phyloP scores from a whole-genome alignment of 2,329 filamentous ascomycete species.

The Epichloe gansuensis region DNA sequence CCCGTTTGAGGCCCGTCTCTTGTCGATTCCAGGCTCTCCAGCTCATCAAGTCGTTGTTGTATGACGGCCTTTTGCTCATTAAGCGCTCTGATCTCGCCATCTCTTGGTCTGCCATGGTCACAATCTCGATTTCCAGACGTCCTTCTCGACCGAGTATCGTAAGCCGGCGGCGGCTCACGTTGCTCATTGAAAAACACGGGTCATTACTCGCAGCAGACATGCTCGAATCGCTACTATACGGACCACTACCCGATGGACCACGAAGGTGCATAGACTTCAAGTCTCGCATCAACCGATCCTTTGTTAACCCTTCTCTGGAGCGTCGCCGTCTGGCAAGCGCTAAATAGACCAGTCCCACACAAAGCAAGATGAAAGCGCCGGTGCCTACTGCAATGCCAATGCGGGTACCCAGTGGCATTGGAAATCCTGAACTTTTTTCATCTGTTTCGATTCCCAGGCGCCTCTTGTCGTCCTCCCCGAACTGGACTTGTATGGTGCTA shows the following conservation, averaged over 20 bases:
- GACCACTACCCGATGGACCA: neutral
- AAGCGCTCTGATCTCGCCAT: constrained; percentile 20
- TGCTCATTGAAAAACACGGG: neutral
- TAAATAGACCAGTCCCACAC: constrained; percentile 15
- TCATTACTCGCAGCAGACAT: neutral
- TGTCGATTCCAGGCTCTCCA: constrained; percentile 12
- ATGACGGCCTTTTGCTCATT: constrained; percentile 24
- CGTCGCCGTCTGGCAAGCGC: constrained; percentile 15
- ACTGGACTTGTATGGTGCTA: constrained; percentile 25
- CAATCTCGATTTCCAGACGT: constrained; percentile 13
- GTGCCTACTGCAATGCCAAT: constrained; percentile 25
- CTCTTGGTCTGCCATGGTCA: constrained; percentile 11
- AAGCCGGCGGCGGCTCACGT: constrained; percentile 20
- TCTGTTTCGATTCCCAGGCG: constrained; percentile 22
- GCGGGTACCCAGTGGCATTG: constrained; percentile 18
- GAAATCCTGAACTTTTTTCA: constrained; percentile 9
- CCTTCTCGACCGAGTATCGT: constrained; percentile 16
- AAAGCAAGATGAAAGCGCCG: constrained; percentile 17
- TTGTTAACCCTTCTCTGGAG: constrained; percentile 9
- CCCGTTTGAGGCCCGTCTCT: neutral
- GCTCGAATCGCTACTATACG: constrained; percentile 1
- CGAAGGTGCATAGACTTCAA: constrained; percentile 5
- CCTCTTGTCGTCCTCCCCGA: constrained; percentile 23
- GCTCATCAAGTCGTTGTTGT: constrained; percentile 23
- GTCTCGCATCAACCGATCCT: constrained; percentile 6